A percentile compares a stretch with the other conserved stretches of the same genome.
These are phyloP conservation scores for Thraustochytrium striatum DNA, from an alignment of 352 stramenopile species.

Conservation along the genomic window DNA sequence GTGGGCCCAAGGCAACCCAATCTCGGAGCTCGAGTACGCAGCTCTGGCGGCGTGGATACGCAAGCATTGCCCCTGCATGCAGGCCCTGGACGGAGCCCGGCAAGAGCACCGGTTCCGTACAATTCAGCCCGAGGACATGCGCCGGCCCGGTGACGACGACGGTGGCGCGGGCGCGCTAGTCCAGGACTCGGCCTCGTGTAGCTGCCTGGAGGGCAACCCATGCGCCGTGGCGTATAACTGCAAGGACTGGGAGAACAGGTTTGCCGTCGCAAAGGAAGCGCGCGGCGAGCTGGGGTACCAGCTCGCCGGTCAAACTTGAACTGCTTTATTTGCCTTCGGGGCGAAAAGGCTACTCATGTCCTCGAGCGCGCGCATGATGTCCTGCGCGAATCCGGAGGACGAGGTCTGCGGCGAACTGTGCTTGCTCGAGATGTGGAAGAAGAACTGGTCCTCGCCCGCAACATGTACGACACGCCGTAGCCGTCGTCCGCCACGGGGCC, in stretches of 20 bases:
- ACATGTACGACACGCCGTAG: conserved; percentile 80
- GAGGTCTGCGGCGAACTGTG: conserved; percentile 67
- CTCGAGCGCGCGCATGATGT: conserved; percentile 70
- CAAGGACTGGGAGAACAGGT: conserved; percentile 32
- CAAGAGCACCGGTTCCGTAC: not conserved
- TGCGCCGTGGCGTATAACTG: conserved; percentile 40
- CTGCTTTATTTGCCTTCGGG: too few relatives aligned
- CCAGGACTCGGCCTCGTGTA: conserved; percentile 33
- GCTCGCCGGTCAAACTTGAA: not conserved
- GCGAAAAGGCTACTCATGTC: conserved; percentile 62
- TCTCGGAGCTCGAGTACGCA: not conserved
- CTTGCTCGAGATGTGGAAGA: conserved; percentile 84
- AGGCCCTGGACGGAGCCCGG: not conserved
- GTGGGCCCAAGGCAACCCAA: not conserved
- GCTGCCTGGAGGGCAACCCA: conserved; percentile 36
- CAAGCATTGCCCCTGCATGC: conserved; percentile 24
- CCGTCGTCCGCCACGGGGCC: conserved; percentile 78
- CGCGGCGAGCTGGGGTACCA: conserved; percentile 37
- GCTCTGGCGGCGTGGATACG: not conserved
- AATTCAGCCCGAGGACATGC: not conserved
- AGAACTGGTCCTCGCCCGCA: conserved; percentile 78
- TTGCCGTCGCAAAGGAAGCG: not conserved
- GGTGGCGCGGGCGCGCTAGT: not conserved
- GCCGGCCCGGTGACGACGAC: not conserved
- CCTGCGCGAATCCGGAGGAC: conserved; percentile 70